Evolutionary conservation across 352 stramenopile species (phyloP), one percentile per base, ranked within the genome.

Genomic region (Phytopythium montanum): DNA sequence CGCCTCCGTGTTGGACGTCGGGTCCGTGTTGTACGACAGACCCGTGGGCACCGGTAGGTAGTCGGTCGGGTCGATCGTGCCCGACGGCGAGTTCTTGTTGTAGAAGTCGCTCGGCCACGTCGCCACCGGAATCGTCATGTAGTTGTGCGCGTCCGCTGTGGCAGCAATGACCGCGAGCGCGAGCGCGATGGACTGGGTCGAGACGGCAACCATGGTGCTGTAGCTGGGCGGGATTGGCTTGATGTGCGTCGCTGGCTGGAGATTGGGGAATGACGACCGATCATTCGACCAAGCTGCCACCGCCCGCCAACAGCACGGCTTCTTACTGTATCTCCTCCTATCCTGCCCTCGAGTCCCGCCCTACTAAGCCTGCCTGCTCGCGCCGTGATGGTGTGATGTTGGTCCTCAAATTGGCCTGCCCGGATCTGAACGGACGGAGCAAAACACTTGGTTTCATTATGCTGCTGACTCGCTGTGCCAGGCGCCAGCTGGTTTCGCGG

Each of bases 41-140:
- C 71, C 73, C 0, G 66, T 8, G 1, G 76, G 73, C 25, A 69
- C 63, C 8, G 67, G 64, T 19, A 83, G 63, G 18, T 70, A 69
- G 3, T 60, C 59, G 13, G 70, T 50, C 28, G 69, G 71, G 38
- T 80, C 62, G 36, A 87, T 82, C 7, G 64, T 56, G 7, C 69
- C 72, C 13, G 72, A 65, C 45, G 59, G 45, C 21, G 61, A 70
- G 36, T 62, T 73, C 49, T 65, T 80, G 10, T 42, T 66, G 19
- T 58, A 54, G 58, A 66, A 80, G 38, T 61, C 60, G n/a, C 62
- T 66, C 13, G 62, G 62, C 65, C 72, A 80, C 13, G 66, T 80
- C n/a, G 72, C 69, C 44, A 63, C 59, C 10, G 72, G 72, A 45
- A 75, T 46, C 26, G 50, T 64, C 64, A 79, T 73, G 49, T 68